Evolutionary conservation across 805 yeast species (phyloP), one percentile per base, ranked within the genome.

Genomic region (Sugiyamaella qingdaonensis): DNA sequence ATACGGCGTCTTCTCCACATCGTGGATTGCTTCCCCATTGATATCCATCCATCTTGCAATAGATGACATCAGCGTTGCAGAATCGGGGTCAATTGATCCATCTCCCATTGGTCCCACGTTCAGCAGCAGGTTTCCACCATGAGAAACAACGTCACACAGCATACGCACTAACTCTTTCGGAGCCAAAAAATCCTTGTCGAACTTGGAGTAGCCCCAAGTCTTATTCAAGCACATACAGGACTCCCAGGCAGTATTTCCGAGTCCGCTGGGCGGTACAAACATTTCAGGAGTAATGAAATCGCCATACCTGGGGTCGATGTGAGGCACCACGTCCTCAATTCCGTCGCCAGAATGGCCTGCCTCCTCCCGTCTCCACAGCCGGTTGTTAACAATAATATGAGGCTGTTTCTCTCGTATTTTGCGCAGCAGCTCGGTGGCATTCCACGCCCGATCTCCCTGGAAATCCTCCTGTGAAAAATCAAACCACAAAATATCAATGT

Each of bases 241-340:
- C 35, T 56, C 59, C 60, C 58, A 54, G 27, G 33, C 48, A 7
- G 46, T 53, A 2, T 16, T 29, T n/a, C 43, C 43, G 35, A 53
- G 35, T n/a, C 59, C 57, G 10, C 34, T 33, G 5, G 50, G 48
- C 2, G 59, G 59, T 3, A 56, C 58, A 31, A 24, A 33, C 43
- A 54, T 54, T 34, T 56, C 59, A 4, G 59, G 59, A 33, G 59
- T 56, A 16, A 56, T 52, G 49, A 56, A 54, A 39, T 56, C 59
- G 9, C 57, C 59, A 24, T 56, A 56, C 21, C 54, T 41, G 2
- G 44, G 46, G 34, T 56, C 57, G 32, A 56, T 36, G 7, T 56
- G 27, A 7, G 48, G 44, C 36, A 33, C 41, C n/a, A 45, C 42
- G 13, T 56, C 54, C 14, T 44, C 55, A 14, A 35, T 34, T n/a